Base-by-base conservation (phyloP, 257 asterid species). In the Ballota nigra region DNA sequence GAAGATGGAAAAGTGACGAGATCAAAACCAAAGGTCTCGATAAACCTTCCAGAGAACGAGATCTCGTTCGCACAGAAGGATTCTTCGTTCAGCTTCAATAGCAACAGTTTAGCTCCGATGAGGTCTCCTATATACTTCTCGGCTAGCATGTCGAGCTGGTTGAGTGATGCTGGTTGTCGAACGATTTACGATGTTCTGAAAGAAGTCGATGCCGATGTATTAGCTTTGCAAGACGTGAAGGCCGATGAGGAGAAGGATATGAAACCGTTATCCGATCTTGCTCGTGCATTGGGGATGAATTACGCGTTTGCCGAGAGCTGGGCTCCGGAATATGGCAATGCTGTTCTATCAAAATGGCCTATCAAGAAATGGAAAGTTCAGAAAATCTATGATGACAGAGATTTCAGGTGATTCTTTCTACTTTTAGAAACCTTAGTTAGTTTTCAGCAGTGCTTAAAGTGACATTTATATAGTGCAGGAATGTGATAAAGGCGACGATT, bases 271-370 rank as follows among this genome's bases (percentile, higher is more conserved):
- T 94, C 98, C 12, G 96, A 87, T 61, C 71, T 94, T 76, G 98
- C 99, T 23, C 84, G 81, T 6, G 96, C 96, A 0, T 72, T 91
- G 51, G 97, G 96, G 70, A 94, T 94, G 99, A 75, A 76, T 55
- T 94, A 91, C 59, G 93, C 84, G 66, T 94, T 94, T 67, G 99
- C 97, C 2, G 98, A 94, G 82, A 88, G 99, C 85, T 94, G 99
- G 99, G 99, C 99, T 9, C 99, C 99, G 0, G 96, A 94, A 79
- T 94, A 78, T 72, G 99, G 97, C 67, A 91, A 91, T 70, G 98
- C 98, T 22, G 86, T 94, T 40, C 78, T 94, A 24, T 91, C 96
- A 8, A 89, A 83, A 76, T 94, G 96, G 93, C 97, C 96, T n/a
- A 94, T 94, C 68, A 91, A 84, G 86, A 91, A 31, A 52, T 89